phyloP scores from a whole-genome alignment of 768 basidiomycete species.

The Suillus variegatus region DNA sequence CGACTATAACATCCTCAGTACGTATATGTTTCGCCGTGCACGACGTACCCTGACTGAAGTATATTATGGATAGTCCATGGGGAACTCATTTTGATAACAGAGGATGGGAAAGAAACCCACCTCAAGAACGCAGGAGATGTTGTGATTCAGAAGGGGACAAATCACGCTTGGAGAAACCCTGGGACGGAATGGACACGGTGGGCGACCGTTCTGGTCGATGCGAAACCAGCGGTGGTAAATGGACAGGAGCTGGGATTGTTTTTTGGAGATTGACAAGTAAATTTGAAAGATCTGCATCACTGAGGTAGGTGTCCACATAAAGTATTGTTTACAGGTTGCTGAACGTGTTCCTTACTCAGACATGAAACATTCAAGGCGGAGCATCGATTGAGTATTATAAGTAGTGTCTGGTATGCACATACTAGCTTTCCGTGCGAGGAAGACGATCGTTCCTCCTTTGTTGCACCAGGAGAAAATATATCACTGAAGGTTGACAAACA shows the following conservation, averaged over 20 bases:
- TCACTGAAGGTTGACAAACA: conserved; percentile 74
- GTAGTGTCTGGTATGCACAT: neutral
- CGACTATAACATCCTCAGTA: conserved; percentile 63
- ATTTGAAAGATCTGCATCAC: neutral
- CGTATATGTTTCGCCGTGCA: conserved; percentile 16
- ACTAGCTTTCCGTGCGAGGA: neutral
- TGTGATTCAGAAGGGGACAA: conserved; percentile 57
- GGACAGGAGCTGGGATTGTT: conserved; percentile 39
- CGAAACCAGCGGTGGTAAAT: conserved; percentile 51
- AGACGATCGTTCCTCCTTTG: neutral
- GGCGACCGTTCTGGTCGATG: conserved; percentile 54
- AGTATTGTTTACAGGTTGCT: neutral
- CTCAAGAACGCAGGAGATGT: conserved; percentile 57
- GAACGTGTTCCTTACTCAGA: neutral
- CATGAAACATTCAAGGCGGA: neutral
- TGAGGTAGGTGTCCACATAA: neutral
- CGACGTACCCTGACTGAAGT: neutral
- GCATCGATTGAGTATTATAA: neutral
- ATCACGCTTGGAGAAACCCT: conserved; percentile 66
- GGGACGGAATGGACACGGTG: conserved; percentile 48
- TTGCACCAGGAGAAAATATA: neutral
- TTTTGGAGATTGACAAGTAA: conserved; percentile 11
- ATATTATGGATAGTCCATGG: conserved; percentile 44
- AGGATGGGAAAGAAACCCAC: conserved; percentile 55
- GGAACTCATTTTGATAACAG: conserved; percentile 54